These are phyloP conservation scores for Tricholoma sp. DNA, from an alignment of 768 basidiomycete species.

Conservation along the genomic window DNA sequence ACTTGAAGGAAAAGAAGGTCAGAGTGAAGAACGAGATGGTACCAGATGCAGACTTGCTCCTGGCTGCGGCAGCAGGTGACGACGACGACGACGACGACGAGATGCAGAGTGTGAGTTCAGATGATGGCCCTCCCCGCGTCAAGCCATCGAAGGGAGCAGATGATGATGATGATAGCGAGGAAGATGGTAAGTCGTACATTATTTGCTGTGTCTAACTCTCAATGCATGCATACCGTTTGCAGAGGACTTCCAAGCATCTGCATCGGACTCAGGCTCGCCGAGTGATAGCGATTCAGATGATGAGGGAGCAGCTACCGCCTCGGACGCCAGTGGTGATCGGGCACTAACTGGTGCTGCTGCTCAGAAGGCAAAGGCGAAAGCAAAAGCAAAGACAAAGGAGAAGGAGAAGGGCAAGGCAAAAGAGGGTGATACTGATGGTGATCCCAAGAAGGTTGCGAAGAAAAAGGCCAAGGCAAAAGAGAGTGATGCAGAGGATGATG, in stretches of 20 bases:
- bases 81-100: slow-evolving; percentile 80
- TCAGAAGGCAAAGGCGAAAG: slow-evolving; percentile 35
- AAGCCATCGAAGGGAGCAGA: slow-evolving; percentile 47
- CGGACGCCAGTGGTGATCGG: slow-evolving; percentile 79
- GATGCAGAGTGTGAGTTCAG: slow-evolving; percentile 77
- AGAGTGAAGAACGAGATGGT: slow-evolving; percentile 95
- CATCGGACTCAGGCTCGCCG: slow-evolving; percentile 85
- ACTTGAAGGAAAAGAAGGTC: slow-evolving; percentile 87
- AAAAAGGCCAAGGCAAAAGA: slow-evolving; percentile 39
- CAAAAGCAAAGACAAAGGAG: slow-evolving; percentile 39
- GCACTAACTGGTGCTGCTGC: slow-evolving; percentile 44
- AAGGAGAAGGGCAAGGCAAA: slow-evolving; percentile 34
- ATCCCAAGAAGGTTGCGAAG: slow-evolving; percentile 31
- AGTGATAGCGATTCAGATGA: slow-evolving; percentile 63
- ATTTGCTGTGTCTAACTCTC: slow-evolving; percentile 3
- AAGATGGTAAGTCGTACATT: slow-evolving; percentile 45
- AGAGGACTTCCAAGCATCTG: slow-evolving; percentile 92
- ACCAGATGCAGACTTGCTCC: slow-evolving; percentile 75
- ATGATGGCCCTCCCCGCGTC: slow-evolving; percentile 54
- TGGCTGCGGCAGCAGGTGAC: slow-evolving; percentile 58
- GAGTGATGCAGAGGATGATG: slow-evolving; percentile 48
- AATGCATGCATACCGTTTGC: slow-evolving; percentile 1
- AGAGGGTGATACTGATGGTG: slow-evolving; percentile 40
- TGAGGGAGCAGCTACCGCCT: slow-evolving; percentile 74
- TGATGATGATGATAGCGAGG: slow-evolving; percentile 78